Evolutionary conservation across 176 grass and related monocot species (phyloP).

Genomic region (Guadua angustifolia): DNA sequence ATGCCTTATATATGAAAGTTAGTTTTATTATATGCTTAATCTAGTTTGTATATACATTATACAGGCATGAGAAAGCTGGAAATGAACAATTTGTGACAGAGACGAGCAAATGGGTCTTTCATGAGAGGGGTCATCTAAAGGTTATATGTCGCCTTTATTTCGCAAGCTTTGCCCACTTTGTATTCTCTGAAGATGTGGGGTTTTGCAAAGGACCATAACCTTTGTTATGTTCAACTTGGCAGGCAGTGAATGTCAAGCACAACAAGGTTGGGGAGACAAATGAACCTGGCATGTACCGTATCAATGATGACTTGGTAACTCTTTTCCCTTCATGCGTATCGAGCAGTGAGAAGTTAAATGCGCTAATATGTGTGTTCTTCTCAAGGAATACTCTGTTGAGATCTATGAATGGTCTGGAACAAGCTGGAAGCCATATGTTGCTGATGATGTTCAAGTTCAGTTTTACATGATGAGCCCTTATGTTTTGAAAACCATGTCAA

Average conservation of each 20-base stretch:
- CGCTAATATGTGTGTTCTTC: slow-evolving; percentile 41
- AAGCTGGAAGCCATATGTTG: slow-evolving; percentile 94
- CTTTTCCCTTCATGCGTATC: slow-evolving; percentile 34
- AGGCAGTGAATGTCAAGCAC: slow-evolving; percentile 87
- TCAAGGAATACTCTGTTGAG: slow-evolving; percentile 94
- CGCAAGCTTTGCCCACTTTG: background rate
- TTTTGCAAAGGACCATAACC: background rate
- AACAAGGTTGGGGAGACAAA: slow-evolving; percentile 82
- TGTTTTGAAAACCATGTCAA: slow-evolving; percentile 82
- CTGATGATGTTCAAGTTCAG: slow-evolving; percentile 98
- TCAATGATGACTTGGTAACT: slow-evolving; percentile 99
- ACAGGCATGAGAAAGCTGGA: slow-evolving; percentile 79
- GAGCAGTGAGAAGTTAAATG: slow-evolving; percentile 21
- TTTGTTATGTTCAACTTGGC: slow-evolving; percentile 8
- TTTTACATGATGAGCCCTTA: slow-evolving; percentile 99
- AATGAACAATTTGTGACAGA: slow-evolving; percentile 97
- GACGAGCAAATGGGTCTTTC: slow-evolving; percentile 98
- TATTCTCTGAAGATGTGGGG: background rate
- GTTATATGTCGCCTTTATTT: slow-evolving; percentile 44
- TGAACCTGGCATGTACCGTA: slow-evolving; percentile 90
- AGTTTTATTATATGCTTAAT: slow-evolving; percentile 26
- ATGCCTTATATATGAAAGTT: background rate
- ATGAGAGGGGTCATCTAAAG: slow-evolving; percentile 98
- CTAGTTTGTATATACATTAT: slow-evolving; percentile 25
- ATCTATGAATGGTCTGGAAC: slow-evolving; percentile 99